Evolutionary conservation across 2,329 filamentous ascomycete genomes (phyloP).

Genomic region (Fusarium tricinctum): DNA sequence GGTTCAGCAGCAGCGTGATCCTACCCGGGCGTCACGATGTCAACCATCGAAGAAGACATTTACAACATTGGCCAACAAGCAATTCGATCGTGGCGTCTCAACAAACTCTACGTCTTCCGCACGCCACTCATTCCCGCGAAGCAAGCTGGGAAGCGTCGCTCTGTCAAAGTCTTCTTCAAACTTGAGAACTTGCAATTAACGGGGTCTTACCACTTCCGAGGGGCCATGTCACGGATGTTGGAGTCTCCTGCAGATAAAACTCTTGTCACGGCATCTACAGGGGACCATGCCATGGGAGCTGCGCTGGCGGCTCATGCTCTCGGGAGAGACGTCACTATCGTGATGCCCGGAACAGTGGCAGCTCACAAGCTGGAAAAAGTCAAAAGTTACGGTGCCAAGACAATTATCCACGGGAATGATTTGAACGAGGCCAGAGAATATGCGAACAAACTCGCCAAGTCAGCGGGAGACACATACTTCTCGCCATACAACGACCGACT

Average conservation of each 20-base stretch:
- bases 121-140: background rate
- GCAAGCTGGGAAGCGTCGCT: background rate
- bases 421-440: background rate
- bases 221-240: background rate
- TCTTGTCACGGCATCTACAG: conserved; percentile 5
- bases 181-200: background rate
- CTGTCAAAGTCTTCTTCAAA: background rate
- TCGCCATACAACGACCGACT: background rate
- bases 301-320: background rate
- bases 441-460: background rate
- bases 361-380: background rate
- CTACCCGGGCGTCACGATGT: background rate
- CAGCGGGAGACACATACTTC: background rate
- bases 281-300: conserved; percentile 5
- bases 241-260: background rate
- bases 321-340: background rate
- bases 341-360: background rate
- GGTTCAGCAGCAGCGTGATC: background rate
- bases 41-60: background rate
- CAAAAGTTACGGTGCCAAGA: background rate
- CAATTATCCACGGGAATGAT: background rate
- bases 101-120: conserved; percentile 3
- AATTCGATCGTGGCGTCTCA: background rate
- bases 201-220: conserved; percentile 1
- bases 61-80: conserved; percentile 1